Conservation (phyloP, 441 rosid genomes). For the Lepidium campestre region DNA sequence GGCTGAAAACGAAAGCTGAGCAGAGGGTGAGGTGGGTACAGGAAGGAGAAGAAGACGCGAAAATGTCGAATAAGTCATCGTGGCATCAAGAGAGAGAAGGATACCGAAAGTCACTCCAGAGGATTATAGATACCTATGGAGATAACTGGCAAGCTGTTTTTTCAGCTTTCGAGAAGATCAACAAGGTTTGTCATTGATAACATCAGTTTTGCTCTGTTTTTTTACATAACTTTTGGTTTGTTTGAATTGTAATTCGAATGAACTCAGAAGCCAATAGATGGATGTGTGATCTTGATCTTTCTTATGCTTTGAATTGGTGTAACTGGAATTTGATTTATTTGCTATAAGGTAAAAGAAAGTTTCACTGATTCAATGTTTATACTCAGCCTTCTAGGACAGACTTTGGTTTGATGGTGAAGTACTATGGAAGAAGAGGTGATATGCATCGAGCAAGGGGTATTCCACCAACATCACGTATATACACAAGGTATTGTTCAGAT, state of each 20-base stretch:
- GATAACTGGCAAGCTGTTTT: slow-evolving; percentile 96
- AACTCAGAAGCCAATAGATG: neutral
- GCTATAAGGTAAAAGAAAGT: neutral
- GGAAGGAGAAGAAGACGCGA: slow-evolving; percentile 37
- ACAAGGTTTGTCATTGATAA: slow-evolving; percentile 46
- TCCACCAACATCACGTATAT: slow-evolving; percentile 82
- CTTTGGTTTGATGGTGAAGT: slow-evolving; percentile 90
- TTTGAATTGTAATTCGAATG: neutral
- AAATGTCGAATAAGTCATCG: slow-evolving; percentile 36
- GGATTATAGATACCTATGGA: slow-evolving; percentile 58
- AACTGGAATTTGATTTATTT: neutral
- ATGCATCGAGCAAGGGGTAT: slow-evolving; percentile 94
- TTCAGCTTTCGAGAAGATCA: slow-evolving; percentile 68
- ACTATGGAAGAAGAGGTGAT: slow-evolving; percentile 93
- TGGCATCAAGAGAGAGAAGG: slow-evolving; percentile 95
- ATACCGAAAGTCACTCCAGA: slow-evolving; percentile 42
- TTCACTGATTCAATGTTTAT: slow-evolving; percentile 8
- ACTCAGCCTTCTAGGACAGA: slow-evolving; percentile 92
- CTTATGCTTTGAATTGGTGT: neutral
- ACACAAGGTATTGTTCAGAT: slow-evolving; percentile 54
- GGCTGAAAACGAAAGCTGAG: slow-evolving; percentile 55
- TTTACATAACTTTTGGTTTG: neutral
- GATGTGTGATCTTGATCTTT: neutral
- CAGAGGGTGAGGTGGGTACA: slow-evolving; percentile 66
- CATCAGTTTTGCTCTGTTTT: neutral